phyloP scores from a whole-genome alignment of 352 stramenopile genomes.

The Pythium aquatile region DNA sequence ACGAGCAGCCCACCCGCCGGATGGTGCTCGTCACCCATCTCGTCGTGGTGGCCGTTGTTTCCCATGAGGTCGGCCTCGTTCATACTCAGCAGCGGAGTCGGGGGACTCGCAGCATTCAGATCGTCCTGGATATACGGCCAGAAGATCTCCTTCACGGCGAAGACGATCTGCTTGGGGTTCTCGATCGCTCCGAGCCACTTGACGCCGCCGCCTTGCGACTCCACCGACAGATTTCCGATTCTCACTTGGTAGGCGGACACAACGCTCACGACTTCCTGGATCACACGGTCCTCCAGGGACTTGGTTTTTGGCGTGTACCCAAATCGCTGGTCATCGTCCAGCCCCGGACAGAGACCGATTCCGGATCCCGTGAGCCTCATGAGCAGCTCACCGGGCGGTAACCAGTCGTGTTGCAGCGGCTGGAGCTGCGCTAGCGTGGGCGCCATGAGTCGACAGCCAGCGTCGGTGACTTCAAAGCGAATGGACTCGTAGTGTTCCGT shows the following conservation, averaged over 20 bases:
- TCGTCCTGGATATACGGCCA: conserved; percentile 64
- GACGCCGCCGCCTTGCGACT: conserved; percentile 24
- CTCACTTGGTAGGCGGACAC: conserved; percentile 62
- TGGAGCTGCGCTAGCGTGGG: conserved; percentile 48
- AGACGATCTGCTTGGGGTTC: conserved; percentile 62
- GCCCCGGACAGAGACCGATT: conserved; percentile 56
- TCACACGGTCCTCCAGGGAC: conserved; percentile 64
- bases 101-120: conserved; percentile 12
- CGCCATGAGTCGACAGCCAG: conserved; percentile 53
- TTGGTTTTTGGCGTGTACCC: conserved; percentile 55
- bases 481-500: conserved; percentile 54
- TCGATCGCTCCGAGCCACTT: conserved; percentile 36
- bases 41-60: conserved; percentile 1
- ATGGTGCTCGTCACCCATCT: conserved; percentile 25
- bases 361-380: conserved; percentile 50
- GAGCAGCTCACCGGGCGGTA: conserved; percentile 60
- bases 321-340: conserved; percentile 36
- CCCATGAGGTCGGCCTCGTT: neutral
- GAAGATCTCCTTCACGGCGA: conserved; percentile 70
- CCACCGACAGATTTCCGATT: conserved; percentile 37
- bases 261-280: conserved; percentile 66
- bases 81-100: conserved; percentile 16
- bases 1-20: conserved; percentile 43
- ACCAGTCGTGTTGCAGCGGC: conserved; percentile 32
- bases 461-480: conserved; percentile 67